These are phyloP conservation scores for Mycena alexandri DNA, from an alignment of 768 basidiomycete genomes.

Conservation along the genomic window DNA sequence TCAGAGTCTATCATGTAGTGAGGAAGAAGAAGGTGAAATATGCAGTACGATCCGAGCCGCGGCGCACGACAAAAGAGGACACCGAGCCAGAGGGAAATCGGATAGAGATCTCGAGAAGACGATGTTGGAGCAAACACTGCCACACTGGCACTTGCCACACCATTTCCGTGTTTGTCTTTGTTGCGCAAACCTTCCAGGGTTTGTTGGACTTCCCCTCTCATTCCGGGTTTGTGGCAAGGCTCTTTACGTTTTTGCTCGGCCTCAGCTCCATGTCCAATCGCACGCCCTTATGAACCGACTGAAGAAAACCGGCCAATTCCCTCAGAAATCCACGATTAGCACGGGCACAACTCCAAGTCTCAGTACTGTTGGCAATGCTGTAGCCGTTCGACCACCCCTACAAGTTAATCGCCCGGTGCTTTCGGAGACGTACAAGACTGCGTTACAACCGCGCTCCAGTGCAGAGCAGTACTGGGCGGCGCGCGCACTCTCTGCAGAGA, in stretches of 20 bases:
- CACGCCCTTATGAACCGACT: conserved; percentile 31
- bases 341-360: conserved; percentile 3
- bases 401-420: conserved; percentile 22
- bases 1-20: too few relatives aligned
- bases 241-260: background rate
- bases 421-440: conserved; percentile 24
- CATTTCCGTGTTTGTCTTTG: too few relatives aligned
- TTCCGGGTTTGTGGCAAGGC: too few relatives aligned
- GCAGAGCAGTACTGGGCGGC: conserved; percentile 77
- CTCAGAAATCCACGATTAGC: conserved; percentile 16
- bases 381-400: conserved; percentile 24
- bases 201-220: too few relatives aligned
- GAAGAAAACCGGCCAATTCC: conserved; percentile 26
- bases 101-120: too few relatives aligned
- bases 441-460: conserved; percentile 23
- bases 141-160: too few relatives aligned
- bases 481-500: conserved; percentile 75
- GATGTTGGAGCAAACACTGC: too few relatives aligned
- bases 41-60: too few relatives aligned
- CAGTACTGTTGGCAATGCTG: conserved; percentile 3
- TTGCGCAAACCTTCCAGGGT: too few relatives aligned
- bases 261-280: conserved; percentile 6
- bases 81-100: too few relatives aligned
- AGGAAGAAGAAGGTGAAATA: too few relatives aligned
- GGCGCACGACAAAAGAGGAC: too few relatives aligned